Evolutionary conservation across 495 filamentous ascomycete genomes (phyloP).

Genomic region (Parachaetomium inaequale): DNA sequence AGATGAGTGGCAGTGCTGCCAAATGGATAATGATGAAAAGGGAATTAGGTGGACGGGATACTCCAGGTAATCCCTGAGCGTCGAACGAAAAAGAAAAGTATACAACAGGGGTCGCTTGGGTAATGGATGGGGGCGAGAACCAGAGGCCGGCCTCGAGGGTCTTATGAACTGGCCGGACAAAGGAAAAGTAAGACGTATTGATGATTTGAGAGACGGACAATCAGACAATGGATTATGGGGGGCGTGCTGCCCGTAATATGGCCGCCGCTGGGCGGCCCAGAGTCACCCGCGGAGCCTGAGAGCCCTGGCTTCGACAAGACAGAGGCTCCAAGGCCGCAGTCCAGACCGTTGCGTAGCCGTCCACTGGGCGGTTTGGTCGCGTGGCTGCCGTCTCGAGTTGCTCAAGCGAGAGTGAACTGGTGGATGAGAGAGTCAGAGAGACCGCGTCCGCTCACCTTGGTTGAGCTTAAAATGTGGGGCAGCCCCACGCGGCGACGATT

Average conservation of each 20-base stretch:
- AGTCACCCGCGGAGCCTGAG: neutral
- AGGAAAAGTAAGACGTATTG: too few species aligned
- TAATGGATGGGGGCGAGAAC: neutral
- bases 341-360: neutral
- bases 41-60: neutral
- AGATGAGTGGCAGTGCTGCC: neutral
- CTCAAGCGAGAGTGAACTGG: slow-evolving; percentile 17
- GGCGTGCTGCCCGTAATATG: neutral
- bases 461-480: slow-evolving; percentile 18
- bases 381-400: slow-evolving; percentile 15
- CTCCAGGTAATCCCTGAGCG: slow-evolving; percentile 19
- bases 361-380: slow-evolving; percentile 1
- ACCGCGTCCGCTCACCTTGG: slow-evolving; percentile 21
- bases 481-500: slow-evolving; percentile 3
- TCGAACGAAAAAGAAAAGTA: slow-evolving; percentile 2
- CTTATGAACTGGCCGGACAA: slow-evolving; percentile 9
- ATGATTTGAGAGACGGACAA: too few species aligned
- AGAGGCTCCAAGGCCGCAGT: neutral
- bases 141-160: neutral
- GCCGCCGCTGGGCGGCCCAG: slow-evolving; percentile 6
- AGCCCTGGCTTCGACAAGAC: neutral
- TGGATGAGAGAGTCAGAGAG: slow-evolving; percentile 28
- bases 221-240: neutral
- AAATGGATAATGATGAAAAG: neutral
- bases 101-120: slow-evolving; percentile 4